Base-by-base conservation (phyloP, 2,329 filamentous ascomycete species). In the Talaromyces piceae region DNA sequence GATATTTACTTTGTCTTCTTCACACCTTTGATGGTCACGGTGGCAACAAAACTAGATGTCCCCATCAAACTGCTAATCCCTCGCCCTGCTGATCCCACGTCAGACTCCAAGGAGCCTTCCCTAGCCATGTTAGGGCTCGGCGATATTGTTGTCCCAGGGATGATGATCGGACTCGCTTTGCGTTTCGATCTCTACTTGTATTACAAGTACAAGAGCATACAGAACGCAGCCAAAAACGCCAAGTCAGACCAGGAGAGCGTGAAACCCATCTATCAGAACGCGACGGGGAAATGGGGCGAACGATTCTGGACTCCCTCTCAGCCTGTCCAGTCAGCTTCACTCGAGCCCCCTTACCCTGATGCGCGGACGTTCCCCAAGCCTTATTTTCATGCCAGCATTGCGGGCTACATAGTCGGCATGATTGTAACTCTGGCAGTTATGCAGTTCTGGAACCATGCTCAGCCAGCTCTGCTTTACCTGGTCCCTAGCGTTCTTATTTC, bases 21-120 rank as follows among this genome's bases (percentile, higher is more conserved):
- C 57, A 76, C 76, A 0, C 76, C 76, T 0, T 63, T 77, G 53
- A 78, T 78, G 69, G 75, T 79, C 7, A 76, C 74, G 2, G 76
- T 98, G 7, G 93, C 91, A 11, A 95, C 86, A 6, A 86, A 85
- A 37, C 75, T 98, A 23, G 91, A 98, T 58, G 87, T 91, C 0
- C 93, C 91, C 0, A 93, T 96, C 67, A 97, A 96, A 66, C 80
- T 98, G 6, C 78, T 93, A 4, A 94, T 95, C 56, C 84, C 87
- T 1, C 78, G 79, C n/a, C 83, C 84, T 5, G 66, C 74, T 3
- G 64, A 69, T 28, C 66, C 74, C n/a, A 67, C 67, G 5, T 68
- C 73, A n/a, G 71, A 71, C 11, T 63, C 72, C 6, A 64, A 64
- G 45, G 64, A 65, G 4, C 61, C 67, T 33, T 67, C 73, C 23